Conservation (phyloP, 768 basidiomycete species). For the Xanthoconium purpureum region DNA sequence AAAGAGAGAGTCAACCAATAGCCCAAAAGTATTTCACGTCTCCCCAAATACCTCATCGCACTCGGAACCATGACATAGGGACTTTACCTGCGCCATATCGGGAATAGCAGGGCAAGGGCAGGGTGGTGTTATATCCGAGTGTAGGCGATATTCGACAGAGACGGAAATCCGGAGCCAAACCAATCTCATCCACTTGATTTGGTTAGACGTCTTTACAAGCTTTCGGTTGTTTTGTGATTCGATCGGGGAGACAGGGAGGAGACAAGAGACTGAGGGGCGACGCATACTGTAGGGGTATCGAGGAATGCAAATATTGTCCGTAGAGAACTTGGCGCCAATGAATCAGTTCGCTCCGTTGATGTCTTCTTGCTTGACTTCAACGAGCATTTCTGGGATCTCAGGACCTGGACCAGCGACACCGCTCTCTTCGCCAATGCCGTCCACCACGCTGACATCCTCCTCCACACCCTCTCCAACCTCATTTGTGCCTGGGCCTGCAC, state of each 20-base stretch:
- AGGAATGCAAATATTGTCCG: slow-evolving; percentile 30
- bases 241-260: slow-evolving; percentile 18
- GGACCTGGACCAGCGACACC: slow-evolving; percentile 22
- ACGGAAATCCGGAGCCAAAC: slow-evolving; percentile 42
- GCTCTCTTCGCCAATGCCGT: slow-evolving; percentile 27
- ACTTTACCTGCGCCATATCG: slow-evolving; percentile 7
- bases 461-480: slow-evolving; percentile 22
- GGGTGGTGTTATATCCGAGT: slow-evolving; percentile 9
- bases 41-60: slow-evolving; percentile 7
- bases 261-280: slow-evolving; percentile 20
- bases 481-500: slow-evolving; percentile 7
- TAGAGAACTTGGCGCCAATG: slow-evolving; percentile 11
- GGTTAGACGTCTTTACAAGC: slow-evolving; percentile 30
- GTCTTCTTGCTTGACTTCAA: slow-evolving; percentile 35
- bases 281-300: slow-evolving; percentile 32
- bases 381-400: slow-evolving; percentile 42
- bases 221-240: slow-evolving; percentile 33
- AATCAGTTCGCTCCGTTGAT: slow-evolving; percentile 24
- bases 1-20: slow-evolving; percentile 62
- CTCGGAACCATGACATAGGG: not conserved
- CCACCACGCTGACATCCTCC: slow-evolving; percentile 22
- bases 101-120: slow-evolving; percentile 5
- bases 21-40: slow-evolving; percentile 43
- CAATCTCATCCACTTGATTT: slow-evolving; percentile 43
- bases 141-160: slow-evolving; percentile 4